phyloP scores from a whole-genome alignment of 2,329 filamentous ascomycete species.

The Myriangium duriaei region DNA sequence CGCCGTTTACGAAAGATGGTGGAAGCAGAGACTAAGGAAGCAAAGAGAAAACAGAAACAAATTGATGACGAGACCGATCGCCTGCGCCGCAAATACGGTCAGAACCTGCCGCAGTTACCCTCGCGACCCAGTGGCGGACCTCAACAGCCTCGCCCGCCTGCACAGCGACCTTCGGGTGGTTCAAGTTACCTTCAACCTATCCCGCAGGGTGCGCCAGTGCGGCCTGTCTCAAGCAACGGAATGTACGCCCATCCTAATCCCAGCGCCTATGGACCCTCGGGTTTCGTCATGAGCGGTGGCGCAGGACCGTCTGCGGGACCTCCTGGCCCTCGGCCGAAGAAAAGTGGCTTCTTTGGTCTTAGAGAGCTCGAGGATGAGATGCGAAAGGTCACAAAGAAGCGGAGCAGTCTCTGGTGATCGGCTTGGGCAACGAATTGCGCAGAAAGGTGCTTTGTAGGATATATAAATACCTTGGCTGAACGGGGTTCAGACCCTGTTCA shows the following conservation, averaged over 20 bases:
- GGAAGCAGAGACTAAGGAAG: conserved; percentile 52
- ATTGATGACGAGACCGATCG: conserved; percentile 64
- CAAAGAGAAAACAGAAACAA: conserved; percentile 39
- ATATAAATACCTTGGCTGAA: too few relatives aligned
- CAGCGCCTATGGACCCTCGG: conserved; percentile 15
- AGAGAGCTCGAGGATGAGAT: conserved; percentile 21
- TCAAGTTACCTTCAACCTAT: conserved; percentile 13
- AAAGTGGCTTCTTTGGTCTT: conserved; percentile 24
- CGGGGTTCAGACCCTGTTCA: too few relatives aligned
- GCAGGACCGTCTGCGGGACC: not conserved
- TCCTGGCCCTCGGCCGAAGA: conserved; percentile 21
- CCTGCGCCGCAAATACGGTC: conserved; percentile 54
- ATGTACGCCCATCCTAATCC: conserved; percentile 19
- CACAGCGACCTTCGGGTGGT: conserved; percentile 12
- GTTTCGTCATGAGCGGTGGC: conserved; percentile 22
- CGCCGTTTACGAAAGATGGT: conserved; percentile 52
- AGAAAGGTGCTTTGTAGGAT: too few relatives aligned
- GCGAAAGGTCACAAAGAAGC: conserved; percentile 14
- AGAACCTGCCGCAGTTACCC: conserved; percentile 4
- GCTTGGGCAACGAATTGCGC: too few relatives aligned
- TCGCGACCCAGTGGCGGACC: conserved; percentile 19
- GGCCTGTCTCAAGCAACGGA: conserved; percentile 15
- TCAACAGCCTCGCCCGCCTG: conserved; percentile 9
- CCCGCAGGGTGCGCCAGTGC: conserved; percentile 1
- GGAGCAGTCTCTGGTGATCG: conserved; percentile 14